Conservation (phyloP, 495 filamentous ascomycete genomes). For the Penicillium crystallinum region DNA sequence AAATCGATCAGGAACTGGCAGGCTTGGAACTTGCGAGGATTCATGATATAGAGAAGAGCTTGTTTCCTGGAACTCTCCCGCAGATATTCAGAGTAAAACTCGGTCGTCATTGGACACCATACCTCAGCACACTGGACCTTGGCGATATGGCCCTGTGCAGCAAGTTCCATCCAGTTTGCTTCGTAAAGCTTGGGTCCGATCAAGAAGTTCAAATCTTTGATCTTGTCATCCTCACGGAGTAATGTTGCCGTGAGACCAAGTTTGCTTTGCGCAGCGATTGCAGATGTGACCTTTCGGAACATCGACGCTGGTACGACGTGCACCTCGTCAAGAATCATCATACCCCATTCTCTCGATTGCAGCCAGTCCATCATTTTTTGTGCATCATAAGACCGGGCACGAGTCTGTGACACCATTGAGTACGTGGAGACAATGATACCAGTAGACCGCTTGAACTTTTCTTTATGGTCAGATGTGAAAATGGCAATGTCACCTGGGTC, state of each 20-base stretch:
- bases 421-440: conserved; percentile 98
- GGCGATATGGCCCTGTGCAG: conserved; percentile 94
- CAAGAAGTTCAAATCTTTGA: conserved; percentile 93
- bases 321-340: conserved; percentile 97
- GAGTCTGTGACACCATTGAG: conserved; percentile 91
- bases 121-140: conserved; percentile 98
- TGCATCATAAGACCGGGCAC: conserved; percentile 81
- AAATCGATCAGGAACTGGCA: conserved; percentile 97
- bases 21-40: conserved; percentile 93
- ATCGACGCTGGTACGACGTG: conserved; percentile 96
- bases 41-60: conserved; percentile 89
- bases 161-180: conserved; percentile 99
- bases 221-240: conserved; percentile 96
- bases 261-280: conserved; percentile 90
- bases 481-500: conserved; percentile 87
- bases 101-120: conserved; percentile 98
- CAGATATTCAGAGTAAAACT: conserved; percentile 96
- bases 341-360: conserved; percentile 86
- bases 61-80: conserved; percentile 62
- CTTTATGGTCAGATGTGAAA: conserved; percentile 93
- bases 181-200: conserved; percentile 98
- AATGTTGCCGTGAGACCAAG: conserved; percentile 94
- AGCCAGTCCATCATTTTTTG: conserved; percentile 99
- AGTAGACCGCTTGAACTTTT: conserved; percentile 79
- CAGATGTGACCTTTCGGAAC: conserved; percentile 87